Evolutionary conservation across 495 filamentous ascomycete genomes (phyloP), one percentile per base, ranked within the genome.

Genomic region (Pyrenopolyporus hunteri): DNA sequence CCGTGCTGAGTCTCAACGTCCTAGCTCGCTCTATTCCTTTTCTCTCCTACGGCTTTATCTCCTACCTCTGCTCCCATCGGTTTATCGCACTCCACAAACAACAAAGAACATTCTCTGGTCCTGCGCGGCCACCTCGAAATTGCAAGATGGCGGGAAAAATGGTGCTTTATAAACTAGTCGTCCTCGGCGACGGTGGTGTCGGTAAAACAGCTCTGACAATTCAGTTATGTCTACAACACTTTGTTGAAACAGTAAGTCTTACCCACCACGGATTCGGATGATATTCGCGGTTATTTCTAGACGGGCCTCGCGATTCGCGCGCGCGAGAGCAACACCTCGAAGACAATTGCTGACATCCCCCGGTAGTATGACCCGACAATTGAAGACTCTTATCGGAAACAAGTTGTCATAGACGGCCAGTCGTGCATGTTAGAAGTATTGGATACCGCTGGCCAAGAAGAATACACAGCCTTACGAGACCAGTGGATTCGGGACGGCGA

Each of bases 401-500:
- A 98, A 78, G 93, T 96, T 52, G 93, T 97, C 59, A 98, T 98
- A 73, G 94, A 98, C 74, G 85, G 87, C 56, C 91, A 95, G 70
- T 89, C 94, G 16, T 97, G 94, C 80, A 98, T 98, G 94, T 84
- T 98, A 67, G 94, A 98, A 77, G 93, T 98, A 31, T 83, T 98
- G 57, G 94, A 98, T 79, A 98, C 95, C 25, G 94, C 94, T 26
- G 94, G 94, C n/a, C 95, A 98, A 76, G 94, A 98, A 77, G 94
- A 98, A 77, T 98, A 98, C 74, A 98, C 93, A 49, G 94, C 95
- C 31, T 80, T 98, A 68, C 83, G 94, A 65, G 94, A 98, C 73
- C 94, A 98, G 78, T 98, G 94, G 94, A 98, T 98, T 68, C 84
- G 95, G 32, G 93, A 98, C 70, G 94, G 94, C 26, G 95, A 98